phyloP scores from a whole-genome alignment of 768 basidiomycete species.

The Serendipita sp. region DNA sequence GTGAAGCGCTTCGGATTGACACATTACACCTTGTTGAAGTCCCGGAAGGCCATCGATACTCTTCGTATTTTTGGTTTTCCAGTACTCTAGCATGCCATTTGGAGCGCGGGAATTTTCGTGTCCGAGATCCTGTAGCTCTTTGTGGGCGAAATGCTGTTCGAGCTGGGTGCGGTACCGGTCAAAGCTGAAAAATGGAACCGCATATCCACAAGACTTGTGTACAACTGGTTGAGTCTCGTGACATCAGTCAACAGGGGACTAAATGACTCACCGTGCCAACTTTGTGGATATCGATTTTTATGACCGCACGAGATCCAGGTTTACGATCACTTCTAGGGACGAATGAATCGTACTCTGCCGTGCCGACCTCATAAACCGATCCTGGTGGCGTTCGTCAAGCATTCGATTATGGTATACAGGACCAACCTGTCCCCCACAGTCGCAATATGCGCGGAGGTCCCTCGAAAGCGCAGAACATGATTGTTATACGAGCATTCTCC shows the following conservation, averaged over 20 bases:
- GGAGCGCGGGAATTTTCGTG: slow-evolving; percentile 11
- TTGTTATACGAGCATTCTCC: slow-evolving; percentile 47
- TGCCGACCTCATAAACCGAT: slow-evolving; percentile 43
- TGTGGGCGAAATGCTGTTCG: slow-evolving; percentile 26
- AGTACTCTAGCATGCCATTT: slow-evolving; percentile 39
- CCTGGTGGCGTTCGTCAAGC: slow-evolving; percentile 21
- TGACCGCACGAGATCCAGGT: slow-evolving; percentile 42
- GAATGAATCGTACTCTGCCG: slow-evolving; percentile 38
- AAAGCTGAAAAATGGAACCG: slow-evolving; percentile 44
- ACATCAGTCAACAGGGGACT: not conserved
- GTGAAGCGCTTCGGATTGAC: not conserved
- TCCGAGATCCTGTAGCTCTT: slow-evolving; percentile 28
- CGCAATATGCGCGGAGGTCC: slow-evolving; percentile 42
- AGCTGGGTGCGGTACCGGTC: slow-evolving; percentile 37
- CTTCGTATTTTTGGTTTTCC: slow-evolving; percentile 30
- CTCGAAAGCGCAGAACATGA: slow-evolving; percentile 45
- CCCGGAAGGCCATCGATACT: slow-evolving; percentile 45
- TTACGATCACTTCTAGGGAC: slow-evolving; percentile 31
- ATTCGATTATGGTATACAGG: not conserved
- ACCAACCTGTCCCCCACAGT: slow-evolving; percentile 39
- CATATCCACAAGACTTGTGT: slow-evolving; percentile 49
- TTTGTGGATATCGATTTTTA: slow-evolving; percentile 44
- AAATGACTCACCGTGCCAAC: slow-evolving; percentile 28
- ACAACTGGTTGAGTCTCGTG: not conserved
- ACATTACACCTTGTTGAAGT: slow-evolving; percentile 14